Evolutionary conservation across 768 basidiomycete species (phyloP).

Genomic region (Suillus americanus): DNA sequence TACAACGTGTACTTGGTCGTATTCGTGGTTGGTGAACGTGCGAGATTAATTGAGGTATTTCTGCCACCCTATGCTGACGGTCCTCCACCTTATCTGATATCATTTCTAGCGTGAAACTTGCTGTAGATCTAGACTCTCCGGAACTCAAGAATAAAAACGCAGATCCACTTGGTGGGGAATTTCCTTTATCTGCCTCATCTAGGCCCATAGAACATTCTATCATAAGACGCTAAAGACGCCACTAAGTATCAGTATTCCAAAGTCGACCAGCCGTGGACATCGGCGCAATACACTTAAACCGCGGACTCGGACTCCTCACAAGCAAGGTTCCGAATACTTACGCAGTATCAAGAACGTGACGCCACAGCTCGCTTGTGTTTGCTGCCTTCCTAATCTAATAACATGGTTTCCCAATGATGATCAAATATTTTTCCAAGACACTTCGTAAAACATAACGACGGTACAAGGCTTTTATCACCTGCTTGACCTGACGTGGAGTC

Average conservation of each 20-base stretch:
- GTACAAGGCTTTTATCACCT: neutral
- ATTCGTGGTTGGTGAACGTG: neutral
- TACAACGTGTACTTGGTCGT: neutral
- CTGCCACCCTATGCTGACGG: neutral
- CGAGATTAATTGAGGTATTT: neutral
- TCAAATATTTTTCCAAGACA: neutral
- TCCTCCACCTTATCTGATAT: neutral
- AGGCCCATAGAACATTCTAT: neutral
- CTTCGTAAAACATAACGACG: neutral
- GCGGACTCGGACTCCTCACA: neutral
- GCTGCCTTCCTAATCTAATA: neutral
- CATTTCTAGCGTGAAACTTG: neutral
- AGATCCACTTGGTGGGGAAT: neutral
- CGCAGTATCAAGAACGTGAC: neutral
- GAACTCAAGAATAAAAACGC: neutral
- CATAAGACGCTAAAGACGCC: neutral
- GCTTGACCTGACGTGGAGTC: neutral
- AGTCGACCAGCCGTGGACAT: conserved; percentile 1
- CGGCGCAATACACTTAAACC: neutral
- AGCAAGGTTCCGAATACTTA: neutral
- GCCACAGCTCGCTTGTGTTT: neutral
- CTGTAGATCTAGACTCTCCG: neutral
- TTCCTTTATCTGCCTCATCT: neutral
- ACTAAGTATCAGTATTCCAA: neutral
- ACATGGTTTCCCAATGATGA: neutral